Base-by-base conservation (phyloP, 192 early-diverging fungal species). In the Physocladia obscura region DNA sequence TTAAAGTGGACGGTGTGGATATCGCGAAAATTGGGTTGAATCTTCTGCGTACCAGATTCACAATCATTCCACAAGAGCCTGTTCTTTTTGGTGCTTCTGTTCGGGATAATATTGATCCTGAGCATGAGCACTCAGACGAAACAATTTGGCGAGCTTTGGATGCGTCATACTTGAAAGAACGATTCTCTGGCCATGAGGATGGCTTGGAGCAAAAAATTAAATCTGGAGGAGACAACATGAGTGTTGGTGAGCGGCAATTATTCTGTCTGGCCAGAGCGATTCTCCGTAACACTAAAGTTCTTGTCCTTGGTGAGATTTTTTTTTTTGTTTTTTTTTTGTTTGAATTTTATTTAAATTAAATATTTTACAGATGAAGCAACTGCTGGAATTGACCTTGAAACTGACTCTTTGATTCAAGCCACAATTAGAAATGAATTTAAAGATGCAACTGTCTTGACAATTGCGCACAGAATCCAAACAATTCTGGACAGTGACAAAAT, bases 41-140 rank as follows among this genome's bases (percentile, higher is more conserved):
- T 56, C 90, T 94, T 38, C 78, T 98, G 69, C 87, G 96, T n/a
- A 81, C 84, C 26, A 76, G 81, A 36, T 57, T 98, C 50, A 92
- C 93, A 0, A 91, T 98, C 49, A 94, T 98, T 74, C 93, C 94
- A 29, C 94, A 98, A 79, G 93, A 95, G 34, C 92, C 93, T 3
- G 86, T 92, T 15, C 44, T 84, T 32, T 83, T 84, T 69, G 63
- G 68, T 1, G 78, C 65, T 21, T 67, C 70, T 3, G 34, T 85
- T 38, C 71, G 84, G 26, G 57, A 77, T 35, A 94, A 94, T 75
- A 76, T 95, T 26, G 93, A 95, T 74, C 93, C 94, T 4, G 52
- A 49, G 27, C 57, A 67, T 35, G 40, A 67, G 65, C 65, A 77
- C 49, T 60, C 62, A 50, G 78, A 79, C 36, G 78, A 62, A 0